A percentile compares a stretch with the other conserved stretches of the same genome.
Conservation (phyloP, 768 basidiomycete genomes). For the Mycena vulgaris region DNA sequence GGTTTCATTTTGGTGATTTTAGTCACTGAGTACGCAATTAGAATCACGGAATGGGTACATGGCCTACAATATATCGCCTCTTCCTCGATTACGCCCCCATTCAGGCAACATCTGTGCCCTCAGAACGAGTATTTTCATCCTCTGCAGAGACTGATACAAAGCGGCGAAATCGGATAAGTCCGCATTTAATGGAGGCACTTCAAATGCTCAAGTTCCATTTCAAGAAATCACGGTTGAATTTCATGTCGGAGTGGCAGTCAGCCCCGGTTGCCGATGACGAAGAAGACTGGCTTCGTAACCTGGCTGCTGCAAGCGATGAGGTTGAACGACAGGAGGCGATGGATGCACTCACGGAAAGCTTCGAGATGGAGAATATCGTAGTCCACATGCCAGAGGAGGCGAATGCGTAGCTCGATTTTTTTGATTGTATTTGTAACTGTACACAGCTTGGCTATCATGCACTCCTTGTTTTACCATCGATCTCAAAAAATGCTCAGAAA, state of each 20-base stretch:
- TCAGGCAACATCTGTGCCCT: constrained; percentile 24
- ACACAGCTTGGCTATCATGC: constrained; percentile 2
- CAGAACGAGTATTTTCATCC: constrained; percentile 19
- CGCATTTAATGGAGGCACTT: constrained; percentile 15
- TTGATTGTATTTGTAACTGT: constrained; percentile 4
- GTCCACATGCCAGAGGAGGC: constrained; percentile 10
- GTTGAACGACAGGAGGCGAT: constrained; percentile 16
- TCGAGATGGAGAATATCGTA: constrained; percentile 17
- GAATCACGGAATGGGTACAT: constrained; percentile 18
- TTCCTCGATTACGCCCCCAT: constrained; percentile 18
- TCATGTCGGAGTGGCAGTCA: constrained; percentile 23
- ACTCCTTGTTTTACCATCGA: constrained; percentile 3
- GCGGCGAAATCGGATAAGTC: constrained; percentile 18
- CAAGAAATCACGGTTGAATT: constrained; percentile 15
- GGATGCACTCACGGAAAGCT: constrained; percentile 19
- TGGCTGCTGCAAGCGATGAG: constrained; percentile 18
- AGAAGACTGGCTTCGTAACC: constrained; percentile 20
- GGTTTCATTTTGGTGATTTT: too few relatives aligned
- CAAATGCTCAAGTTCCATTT: constrained; percentile 20
- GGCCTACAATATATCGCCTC: constrained; percentile 15
- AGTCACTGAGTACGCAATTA: too few relatives aligned
- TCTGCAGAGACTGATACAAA: constrained; percentile 21
- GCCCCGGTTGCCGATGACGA: constrained; percentile 20
- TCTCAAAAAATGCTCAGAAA: constrained; percentile 4
- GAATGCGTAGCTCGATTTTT: constrained; percentile 11